Evolutionary conservation across 2,329 filamentous ascomycete species (phyloP).

Genomic region (Aphanoascus verrucosus): DNA sequence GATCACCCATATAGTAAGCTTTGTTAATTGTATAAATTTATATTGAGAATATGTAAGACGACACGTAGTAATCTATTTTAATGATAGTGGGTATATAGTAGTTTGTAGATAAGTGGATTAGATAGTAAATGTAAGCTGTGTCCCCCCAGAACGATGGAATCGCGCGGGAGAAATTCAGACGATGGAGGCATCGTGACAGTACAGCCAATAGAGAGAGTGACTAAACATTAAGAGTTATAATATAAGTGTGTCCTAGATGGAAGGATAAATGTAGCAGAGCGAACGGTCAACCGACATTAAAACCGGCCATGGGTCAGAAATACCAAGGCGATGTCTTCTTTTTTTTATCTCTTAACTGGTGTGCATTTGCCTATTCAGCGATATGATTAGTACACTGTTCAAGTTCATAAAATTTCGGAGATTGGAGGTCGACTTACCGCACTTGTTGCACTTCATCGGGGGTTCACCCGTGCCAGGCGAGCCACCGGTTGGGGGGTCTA

Average conservation of each 20-base stretch:
- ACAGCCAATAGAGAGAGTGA: background rate
- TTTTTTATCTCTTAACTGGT: background rate
- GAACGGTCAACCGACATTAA: background rate
- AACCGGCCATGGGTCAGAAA: background rate
- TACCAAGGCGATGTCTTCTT: background rate
- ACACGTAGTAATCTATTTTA: background rate
- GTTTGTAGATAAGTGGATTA: background rate
- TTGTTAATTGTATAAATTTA: background rate
- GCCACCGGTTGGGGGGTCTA: background rate
- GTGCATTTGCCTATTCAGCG: background rate
- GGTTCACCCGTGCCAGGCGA: background rate
- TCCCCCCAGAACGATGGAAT: no score
- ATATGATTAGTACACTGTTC: background rate
- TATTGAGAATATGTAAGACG: background rate
- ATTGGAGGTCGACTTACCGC: background rate
- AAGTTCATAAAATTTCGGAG: no score
- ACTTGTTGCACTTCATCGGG: conserved; percentile 1
- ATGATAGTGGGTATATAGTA: background rate
- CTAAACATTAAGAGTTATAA: conserved; percentile 4
- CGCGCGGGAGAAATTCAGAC: background rate
- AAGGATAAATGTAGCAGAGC: background rate
- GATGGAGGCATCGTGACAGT: background rate
- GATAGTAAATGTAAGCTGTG: background rate
- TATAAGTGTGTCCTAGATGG: background rate
- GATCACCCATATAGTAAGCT: background rate